Conservation (phyloP, 768 basidiomycete genomes). For the Cystoderma amianthinum region DNA sequence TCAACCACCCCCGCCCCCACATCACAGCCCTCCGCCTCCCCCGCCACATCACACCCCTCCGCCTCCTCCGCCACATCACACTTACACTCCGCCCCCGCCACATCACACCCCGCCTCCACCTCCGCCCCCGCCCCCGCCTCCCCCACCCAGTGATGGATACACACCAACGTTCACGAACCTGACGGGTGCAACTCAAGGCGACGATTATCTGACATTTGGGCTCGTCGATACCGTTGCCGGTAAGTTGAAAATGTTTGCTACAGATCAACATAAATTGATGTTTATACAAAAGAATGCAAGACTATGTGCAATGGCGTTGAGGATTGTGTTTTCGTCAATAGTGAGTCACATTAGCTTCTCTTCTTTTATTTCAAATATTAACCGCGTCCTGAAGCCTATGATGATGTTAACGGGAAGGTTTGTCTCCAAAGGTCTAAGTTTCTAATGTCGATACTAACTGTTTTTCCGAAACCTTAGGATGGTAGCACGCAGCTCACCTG, state of each 20-base stretch:
- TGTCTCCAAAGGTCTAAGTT: slow-evolving; percentile 2
- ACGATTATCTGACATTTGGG: slow-evolving; percentile 26
- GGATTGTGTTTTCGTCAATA: slow-evolving; percentile 24
- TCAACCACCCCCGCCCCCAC: neutral
- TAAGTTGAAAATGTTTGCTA: slow-evolving; percentile 5
- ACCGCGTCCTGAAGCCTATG: slow-evolving; percentile 16
- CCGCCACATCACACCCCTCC: neutral
- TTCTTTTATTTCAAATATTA: neutral
- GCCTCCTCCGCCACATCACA: neutral
- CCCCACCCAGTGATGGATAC: slow-evolving; percentile 15
- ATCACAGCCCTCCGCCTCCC: neutral
- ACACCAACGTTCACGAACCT: slow-evolving; percentile 18
- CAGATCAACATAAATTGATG: neutral
- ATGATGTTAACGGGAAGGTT: slow-evolving; percentile 29
- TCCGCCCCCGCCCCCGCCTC: slow-evolving; percentile 10
- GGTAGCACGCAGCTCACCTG: slow-evolving; percentile 28
- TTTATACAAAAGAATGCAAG: slow-evolving; percentile 19
- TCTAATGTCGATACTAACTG: neutral
- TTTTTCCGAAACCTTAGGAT: slow-evolving; percentile 10
- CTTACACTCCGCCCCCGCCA: slow-evolving; percentile 1
- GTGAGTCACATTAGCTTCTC: slow-evolving; percentile 13
- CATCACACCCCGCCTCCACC: slow-evolving; percentile 19
- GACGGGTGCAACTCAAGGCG: slow-evolving; percentile 22
- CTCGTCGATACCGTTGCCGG: slow-evolving; percentile 25
- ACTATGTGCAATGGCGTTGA: slow-evolving; percentile 22